Percentiles rank a stretch among this genome's conserved stretches.
These are phyloP conservation scores for Neurospora intermedia DNA, from an alignment of 495 filamentous ascomycete genomes.

Conservation along the genomic window DNA sequence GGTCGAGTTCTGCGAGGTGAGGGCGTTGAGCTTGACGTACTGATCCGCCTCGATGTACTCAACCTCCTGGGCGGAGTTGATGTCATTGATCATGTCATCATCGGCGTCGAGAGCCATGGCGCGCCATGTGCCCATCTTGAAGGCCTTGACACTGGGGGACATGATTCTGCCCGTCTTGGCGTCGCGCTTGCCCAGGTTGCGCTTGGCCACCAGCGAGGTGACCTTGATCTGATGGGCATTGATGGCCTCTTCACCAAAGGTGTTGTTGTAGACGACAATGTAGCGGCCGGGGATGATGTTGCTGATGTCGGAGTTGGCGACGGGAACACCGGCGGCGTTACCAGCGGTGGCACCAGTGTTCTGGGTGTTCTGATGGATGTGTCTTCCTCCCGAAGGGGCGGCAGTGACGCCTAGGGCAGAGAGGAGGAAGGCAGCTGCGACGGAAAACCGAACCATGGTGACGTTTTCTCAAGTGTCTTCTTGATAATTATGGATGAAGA, in stretches of 20 bases:
- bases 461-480: neutral
- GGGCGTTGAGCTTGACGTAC: conserved; percentile 22
- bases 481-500: neutral
- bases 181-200: conserved; percentile 36
- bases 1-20: conserved; percentile 27
- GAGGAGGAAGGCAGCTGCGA: conserved; percentile 22
- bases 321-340: conserved; percentile 27
- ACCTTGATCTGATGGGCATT: conserved; percentile 29
- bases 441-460: conserved; percentile 21
- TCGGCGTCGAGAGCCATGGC: conserved; percentile 40
- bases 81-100: conserved; percentile 34
- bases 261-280: conserved; percentile 43
- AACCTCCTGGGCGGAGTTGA: conserved; percentile 33
- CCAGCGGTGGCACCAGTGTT: conserved; percentile 5
- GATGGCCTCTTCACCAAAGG: conserved; percentile 28
- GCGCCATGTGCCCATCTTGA: conserved; percentile 33
- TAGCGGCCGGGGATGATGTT: conserved; percentile 35
- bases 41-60: conserved; percentile 40
- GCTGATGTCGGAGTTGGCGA: conserved; percentile 30
- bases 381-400: conserved; percentile 8
- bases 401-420: conserved; percentile 22
- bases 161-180: conserved; percentile 26
- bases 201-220: conserved; percentile 33
- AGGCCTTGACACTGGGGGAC: conserved; percentile 29
- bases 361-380: neutral